Conservation (phyloP, 163 green algal genomes). For the Volvox carteri region DNA sequence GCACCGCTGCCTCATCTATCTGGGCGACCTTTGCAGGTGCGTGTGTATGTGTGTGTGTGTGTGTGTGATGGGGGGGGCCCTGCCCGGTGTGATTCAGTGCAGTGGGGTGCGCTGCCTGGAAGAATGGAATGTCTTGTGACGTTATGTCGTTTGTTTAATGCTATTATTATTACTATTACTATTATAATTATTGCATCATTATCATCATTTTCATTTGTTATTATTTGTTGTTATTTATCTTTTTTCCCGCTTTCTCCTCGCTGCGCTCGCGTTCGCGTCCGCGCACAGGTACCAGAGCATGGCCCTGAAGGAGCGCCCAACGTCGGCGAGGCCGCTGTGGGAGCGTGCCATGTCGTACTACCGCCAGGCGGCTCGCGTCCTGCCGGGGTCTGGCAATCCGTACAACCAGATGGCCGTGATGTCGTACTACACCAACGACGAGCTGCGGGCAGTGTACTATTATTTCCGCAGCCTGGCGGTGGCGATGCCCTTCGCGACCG, state of each 20-base stretch:
- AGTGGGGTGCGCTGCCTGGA: no score
- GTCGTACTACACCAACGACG: constrained; percentile 69
- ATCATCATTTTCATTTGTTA: no score
- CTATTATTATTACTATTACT: no score
- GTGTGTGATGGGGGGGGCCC: no score
- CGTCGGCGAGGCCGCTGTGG: constrained; percentile 58
- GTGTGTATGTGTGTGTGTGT: no score
- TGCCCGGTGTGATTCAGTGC: no score
- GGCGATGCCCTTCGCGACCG: constrained; percentile 81
- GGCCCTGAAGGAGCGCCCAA: constrained; percentile 49
- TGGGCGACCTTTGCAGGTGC: constrained; percentile 83
- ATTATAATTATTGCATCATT: no score
- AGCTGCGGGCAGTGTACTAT: constrained; percentile 77
- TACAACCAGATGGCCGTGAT: constrained; percentile 91
- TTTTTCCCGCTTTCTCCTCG: no score
- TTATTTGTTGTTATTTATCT: no score
- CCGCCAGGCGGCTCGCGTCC: constrained; percentile 63
- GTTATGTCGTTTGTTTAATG: no score
- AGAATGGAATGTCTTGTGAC: no score
- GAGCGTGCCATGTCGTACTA: constrained; percentile 61
- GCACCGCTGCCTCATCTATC: constrained; percentile 83
- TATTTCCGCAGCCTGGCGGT: constrained; percentile 80
- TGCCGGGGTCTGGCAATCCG: constrained; percentile 77
- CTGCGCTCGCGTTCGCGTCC: no score
- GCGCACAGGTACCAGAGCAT: constrained; percentile 57